These are phyloP conservation scores for Polyplosphaeria fusca DNA, from an alignment of 495 filamentous ascomycete genomes.

Conservation along the genomic window DNA sequence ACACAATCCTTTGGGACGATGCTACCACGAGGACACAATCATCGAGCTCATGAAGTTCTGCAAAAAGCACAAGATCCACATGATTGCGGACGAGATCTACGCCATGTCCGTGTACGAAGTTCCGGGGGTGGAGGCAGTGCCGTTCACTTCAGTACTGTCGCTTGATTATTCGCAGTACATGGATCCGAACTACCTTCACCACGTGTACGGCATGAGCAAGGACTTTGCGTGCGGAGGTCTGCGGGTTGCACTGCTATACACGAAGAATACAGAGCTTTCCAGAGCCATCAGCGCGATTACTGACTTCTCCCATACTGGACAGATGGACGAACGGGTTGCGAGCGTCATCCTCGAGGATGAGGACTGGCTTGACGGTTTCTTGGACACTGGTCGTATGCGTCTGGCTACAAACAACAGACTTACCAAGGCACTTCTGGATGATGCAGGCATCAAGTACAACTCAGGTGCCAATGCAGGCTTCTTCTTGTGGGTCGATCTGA, in stretches of 20 bases:
- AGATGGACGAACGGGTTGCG: slow-evolving; percentile 48
- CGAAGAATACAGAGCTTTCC: slow-evolving; percentile 50
- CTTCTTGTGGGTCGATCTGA: slow-evolving; percentile 60
- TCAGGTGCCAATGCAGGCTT: slow-evolving; percentile 52
- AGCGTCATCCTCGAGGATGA: slow-evolving; percentile 45
- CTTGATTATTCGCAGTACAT: slow-evolving; percentile 51
- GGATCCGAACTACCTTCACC: slow-evolving; percentile 52
- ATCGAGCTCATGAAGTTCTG: slow-evolving; percentile 52
- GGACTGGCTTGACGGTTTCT: slow-evolving; percentile 6
- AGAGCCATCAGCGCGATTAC: slow-evolving; percentile 46
- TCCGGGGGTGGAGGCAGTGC: not conserved
- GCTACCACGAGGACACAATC: slow-evolving; percentile 51
- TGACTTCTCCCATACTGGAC: slow-evolving; percentile 46
- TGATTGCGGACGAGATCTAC: slow-evolving; percentile 65
- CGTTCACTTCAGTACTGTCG: slow-evolving; percentile 54
- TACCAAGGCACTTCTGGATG: slow-evolving; percentile 41
- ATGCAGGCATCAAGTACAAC: slow-evolving; percentile 45
- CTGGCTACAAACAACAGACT: slow-evolving; percentile 43
- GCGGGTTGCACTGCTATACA: slow-evolving; percentile 53
- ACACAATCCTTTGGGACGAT: slow-evolving; percentile 59
- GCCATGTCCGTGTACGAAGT: slow-evolving; percentile 45
- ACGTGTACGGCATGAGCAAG: slow-evolving; percentile 60
- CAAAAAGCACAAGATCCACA: slow-evolving; percentile 52
- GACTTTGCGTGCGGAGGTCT: slow-evolving; percentile 59
- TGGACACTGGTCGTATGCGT: slow-evolving; percentile 23